phyloP scores from a whole-genome alignment of 1,284 basidiomycete genomes.

The Naganishia sp. region DNA sequence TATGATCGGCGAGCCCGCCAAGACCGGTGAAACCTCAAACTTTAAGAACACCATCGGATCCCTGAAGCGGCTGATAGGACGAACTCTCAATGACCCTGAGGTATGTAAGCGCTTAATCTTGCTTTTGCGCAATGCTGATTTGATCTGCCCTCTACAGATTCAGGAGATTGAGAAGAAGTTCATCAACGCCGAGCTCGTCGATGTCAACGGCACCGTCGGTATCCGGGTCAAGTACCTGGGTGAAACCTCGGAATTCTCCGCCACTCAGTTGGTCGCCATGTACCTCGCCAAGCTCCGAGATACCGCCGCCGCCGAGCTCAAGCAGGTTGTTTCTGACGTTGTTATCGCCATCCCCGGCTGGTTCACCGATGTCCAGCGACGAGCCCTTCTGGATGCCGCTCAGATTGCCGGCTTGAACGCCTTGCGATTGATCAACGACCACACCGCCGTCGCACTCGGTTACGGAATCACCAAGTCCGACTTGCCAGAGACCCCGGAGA shows the following conservation, averaged over 20 bases:
- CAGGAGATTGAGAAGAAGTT: conserved; percentile 79
- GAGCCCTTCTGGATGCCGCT: conserved; percentile 83
- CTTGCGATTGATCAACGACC: conserved; percentile 91
- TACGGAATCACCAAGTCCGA: conserved; percentile 97
- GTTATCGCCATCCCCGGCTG: conserved; percentile 92
- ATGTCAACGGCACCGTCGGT: conserved; percentile 77
- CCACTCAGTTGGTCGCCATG: conserved; percentile 81
- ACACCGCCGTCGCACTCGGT: conserved; percentile 86
- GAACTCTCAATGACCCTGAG: conserved; percentile 73
- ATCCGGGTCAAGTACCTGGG: conserved; percentile 83
- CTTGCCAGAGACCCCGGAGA: conserved; percentile 74
- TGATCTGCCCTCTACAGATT: conserved; percentile 2
- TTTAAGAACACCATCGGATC: conserved; percentile 93
- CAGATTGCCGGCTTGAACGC: conserved; percentile 81
- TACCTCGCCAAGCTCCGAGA: conserved; percentile 86
- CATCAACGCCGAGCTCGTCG: conserved; percentile 78
- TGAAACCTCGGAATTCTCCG: conserved; percentile 73
- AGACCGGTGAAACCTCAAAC: conserved; percentile 96
- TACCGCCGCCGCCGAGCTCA: conserved; percentile 78
- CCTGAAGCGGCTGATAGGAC: conserved; percentile 82
- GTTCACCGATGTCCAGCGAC: conserved; percentile 88
- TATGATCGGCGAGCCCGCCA: conserved; percentile 85
- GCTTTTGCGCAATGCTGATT: not conserved
- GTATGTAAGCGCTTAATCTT: conserved; percentile 48
- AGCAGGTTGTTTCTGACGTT: conserved; percentile 78